Evolutionary conservation across 345 rosid species (phyloP).

Genomic region (Euphorbia peplus): DNA sequence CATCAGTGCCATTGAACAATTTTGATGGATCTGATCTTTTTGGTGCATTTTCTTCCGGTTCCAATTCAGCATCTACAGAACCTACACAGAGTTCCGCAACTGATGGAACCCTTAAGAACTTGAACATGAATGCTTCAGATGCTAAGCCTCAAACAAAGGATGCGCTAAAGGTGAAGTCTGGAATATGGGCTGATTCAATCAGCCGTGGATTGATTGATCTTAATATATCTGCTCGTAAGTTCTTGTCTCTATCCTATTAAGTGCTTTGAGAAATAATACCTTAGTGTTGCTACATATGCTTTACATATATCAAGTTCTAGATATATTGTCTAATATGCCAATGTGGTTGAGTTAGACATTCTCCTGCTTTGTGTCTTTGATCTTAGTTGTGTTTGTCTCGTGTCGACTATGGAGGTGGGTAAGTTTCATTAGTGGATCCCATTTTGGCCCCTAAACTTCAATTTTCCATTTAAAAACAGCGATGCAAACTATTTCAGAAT

Average conservation of each 20-base stretch:
- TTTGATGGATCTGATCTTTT: conserved; percentile 86
- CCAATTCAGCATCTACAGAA: conserved; percentile 44
- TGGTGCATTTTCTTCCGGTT: conserved; percentile 66
- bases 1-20: conserved; percentile 67
- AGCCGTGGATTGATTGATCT: conserved; percentile 98
- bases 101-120: conserved; percentile 36
- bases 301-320: neutral
- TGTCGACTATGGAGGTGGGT: neutral
- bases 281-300: neutral
- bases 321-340: neutral
- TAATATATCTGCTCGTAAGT: conserved; percentile 95
- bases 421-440: neutral
- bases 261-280: conserved; percentile 3
- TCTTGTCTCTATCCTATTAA: conserved; percentile 8
- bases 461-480: neutral
- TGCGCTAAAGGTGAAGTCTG: conserved; percentile 77
- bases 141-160: conserved; percentile 47
- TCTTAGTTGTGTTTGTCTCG: neutral
- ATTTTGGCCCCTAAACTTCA: neutral
- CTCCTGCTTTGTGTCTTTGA: neutral
- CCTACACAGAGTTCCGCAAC: conserved; percentile 38
- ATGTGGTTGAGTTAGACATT: neutral
- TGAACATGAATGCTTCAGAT: conserved; percentile 39
- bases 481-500: no score
- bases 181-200: conserved; percentile 96